Percentiles rank a stretch among this genome's conserved stretches.
Evolutionary conservation across 1,284 basidiomycete species (phyloP).

Genomic region (Pseudozyma pruni): DNA sequence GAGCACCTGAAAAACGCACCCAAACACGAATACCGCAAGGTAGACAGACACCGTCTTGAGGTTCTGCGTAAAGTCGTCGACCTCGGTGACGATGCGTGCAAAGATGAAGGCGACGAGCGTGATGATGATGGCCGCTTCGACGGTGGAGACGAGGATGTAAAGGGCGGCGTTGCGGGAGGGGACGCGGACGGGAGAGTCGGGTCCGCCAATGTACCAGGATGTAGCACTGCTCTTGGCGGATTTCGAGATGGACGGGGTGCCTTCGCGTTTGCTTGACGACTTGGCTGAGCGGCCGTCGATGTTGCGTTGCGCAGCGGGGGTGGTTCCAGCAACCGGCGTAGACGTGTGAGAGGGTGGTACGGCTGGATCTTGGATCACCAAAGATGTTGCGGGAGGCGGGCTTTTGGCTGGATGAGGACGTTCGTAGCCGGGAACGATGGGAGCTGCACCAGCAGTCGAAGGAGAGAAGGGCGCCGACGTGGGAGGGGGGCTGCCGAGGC

Average conservation of each 20-base stretch:
- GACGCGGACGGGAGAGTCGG: conserved; percentile 29
- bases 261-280: conserved; percentile 19
- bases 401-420: conserved; percentile 8
- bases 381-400: conserved; percentile 21
- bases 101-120: conserved; percentile 55
- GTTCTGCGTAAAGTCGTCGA: conserved; percentile 50
- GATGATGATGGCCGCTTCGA: conserved; percentile 53
- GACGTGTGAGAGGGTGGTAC: conserved; percentile 6
- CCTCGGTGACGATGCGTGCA: conserved; percentile 35
- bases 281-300: conserved; percentile 8
- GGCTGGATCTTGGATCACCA: conserved; percentile 24
- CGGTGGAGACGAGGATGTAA: conserved; percentile 36
- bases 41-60: conserved; percentile 62
- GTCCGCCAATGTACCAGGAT: conserved; percentile 25
- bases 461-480: too few relatives aligned
- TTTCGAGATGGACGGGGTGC: conserved; percentile 36
- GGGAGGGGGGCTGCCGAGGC: too few relatives aligned
- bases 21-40: conserved; percentile 57
- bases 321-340: conserved; percentile 6
- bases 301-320: not conserved
- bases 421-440: conserved; percentile 8
- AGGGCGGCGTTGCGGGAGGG: conserved; percentile 23
- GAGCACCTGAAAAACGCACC: conserved; percentile 52
- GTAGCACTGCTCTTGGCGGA: conserved; percentile 24
- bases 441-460: too few relatives aligned